A percentile compares a stretch with the other conserved stretches of the same genome.
Conservation (phyloP, 352 stramenopile species). For the Globisporangium camurandrum region DNA sequence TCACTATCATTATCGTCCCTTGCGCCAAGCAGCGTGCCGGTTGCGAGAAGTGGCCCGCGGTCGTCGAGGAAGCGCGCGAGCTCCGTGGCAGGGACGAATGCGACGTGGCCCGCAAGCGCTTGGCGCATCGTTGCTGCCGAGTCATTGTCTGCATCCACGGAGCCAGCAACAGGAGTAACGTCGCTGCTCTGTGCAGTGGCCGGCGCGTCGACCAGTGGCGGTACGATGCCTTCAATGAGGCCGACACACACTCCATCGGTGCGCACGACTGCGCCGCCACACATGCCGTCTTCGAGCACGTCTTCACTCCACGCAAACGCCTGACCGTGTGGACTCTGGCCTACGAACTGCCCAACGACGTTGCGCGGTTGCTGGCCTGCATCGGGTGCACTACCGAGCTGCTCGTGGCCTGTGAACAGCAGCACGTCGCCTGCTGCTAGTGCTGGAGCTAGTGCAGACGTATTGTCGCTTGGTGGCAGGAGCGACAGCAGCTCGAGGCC, state of each 20-base stretch:
- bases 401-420: conserved; percentile 47
- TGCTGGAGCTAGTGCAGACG: too few species aligned
- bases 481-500: conserved; percentile 33
- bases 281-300: conserved; percentile 78
- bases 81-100: conserved; percentile 48
- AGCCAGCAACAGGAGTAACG: too few species aligned
- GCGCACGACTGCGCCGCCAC: conserved; percentile 56
- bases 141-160: conserved; percentile 11
- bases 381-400: conserved; percentile 13
- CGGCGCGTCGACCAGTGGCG: conserved; percentile 22
- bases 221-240: conserved; percentile 75
- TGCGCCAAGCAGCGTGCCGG: conserved; percentile 22
- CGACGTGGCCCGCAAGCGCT: conserved; percentile 59
- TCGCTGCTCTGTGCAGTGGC: conserved; percentile 14
- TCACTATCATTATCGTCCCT: conserved; percentile 12
- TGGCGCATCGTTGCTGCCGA: conserved; percentile 44
- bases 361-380: conserved; percentile 34
- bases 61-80: conserved; percentile 41
- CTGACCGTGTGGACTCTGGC: conserved; percentile 43
- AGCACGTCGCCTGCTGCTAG: conserved; percentile 28
- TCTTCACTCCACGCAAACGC: conserved; percentile 70
- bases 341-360: conserved; percentile 53
- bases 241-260: conserved; percentile 39
- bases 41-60: conserved; percentile 20
- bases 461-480: conserved; percentile 3